These are phyloP conservation scores for Naganishia albida DNA, from an alignment of 1,284 basidiomycete genomes.

Conservation along the genomic window DNA sequence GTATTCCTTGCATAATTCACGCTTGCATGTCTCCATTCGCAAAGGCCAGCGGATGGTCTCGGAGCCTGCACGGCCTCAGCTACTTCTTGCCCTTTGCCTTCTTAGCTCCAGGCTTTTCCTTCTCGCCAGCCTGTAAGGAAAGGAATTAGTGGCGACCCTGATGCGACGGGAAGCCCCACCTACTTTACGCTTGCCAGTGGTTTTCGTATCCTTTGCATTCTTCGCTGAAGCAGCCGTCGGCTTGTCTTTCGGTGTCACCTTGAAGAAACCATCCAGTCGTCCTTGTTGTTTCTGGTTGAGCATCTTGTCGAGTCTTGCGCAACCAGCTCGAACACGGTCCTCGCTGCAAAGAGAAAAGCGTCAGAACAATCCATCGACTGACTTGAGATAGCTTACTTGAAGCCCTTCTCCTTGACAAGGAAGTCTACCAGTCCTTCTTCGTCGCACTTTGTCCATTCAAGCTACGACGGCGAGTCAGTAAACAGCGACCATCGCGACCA, in stretches of 20 bases:
- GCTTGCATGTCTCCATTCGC: too few relatives aligned
- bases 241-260: slow-evolving; percentile 61
- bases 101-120: slow-evolving; percentile 43
- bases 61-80: neutral
- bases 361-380: slow-evolving; percentile 30
- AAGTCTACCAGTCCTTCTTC: slow-evolving; percentile 93
- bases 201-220: slow-evolving; percentile 40
- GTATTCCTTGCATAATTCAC: too few relatives aligned
- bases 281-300: slow-evolving; percentile 93
- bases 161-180: slow-evolving; percentile 26
- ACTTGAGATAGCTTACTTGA: slow-evolving; percentile 68
- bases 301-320: slow-evolving; percentile 86
- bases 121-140: slow-evolving; percentile 39
- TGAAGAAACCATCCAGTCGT: slow-evolving; percentile 92
- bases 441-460: slow-evolving; percentile 94
- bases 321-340: slow-evolving; percentile 92
- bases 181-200: slow-evolving; percentile 71
- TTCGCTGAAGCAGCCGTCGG: slow-evolving; percentile 47
- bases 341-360: slow-evolving; percentile 63
- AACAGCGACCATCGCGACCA: neutral
- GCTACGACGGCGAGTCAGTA: slow-evolving; percentile 54
- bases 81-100: slow-evolving; percentile 44
- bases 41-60: too few relatives aligned
- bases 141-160: neutral
- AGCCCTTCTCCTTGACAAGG: slow-evolving; percentile 91